These are phyloP conservation scores for Xylariaceae sp. DNA, from an alignment of 2,329 filamentous ascomycete genomes.

Conservation along the genomic window DNA sequence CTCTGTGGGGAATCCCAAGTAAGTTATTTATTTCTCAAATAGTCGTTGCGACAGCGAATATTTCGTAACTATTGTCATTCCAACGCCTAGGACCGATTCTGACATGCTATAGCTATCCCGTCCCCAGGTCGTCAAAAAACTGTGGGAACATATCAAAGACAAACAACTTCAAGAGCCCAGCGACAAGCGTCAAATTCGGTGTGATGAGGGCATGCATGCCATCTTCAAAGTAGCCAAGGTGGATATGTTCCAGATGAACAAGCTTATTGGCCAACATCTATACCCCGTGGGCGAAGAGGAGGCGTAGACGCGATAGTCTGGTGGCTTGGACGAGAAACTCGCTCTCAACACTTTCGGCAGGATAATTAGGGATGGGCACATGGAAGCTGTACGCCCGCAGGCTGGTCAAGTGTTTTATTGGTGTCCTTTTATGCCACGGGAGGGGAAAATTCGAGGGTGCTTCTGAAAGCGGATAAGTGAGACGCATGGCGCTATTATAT, in stretches of 20 bases:
- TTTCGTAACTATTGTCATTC: constrained; percentile 1
- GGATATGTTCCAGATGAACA: constrained; percentile 99
- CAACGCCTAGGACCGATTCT: not conserved
- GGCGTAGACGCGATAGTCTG: constrained; percentile 1
- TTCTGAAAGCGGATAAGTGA: not conserved
- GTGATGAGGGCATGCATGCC: constrained; percentile 85
- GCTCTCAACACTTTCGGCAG: no score
- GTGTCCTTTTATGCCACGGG: no score
- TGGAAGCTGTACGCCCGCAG: no score
- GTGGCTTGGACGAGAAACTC: no score
- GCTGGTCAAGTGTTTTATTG: no score
- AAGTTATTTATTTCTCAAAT: constrained; percentile 27
- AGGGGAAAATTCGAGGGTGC: no score
- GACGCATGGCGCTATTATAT: not conserved
- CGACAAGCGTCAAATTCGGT: constrained; percentile 89
- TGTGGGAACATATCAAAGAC: constrained; percentile 92
- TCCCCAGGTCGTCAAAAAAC: constrained; percentile 90
- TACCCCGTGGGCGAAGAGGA: constrained; percentile 73
- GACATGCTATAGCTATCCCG: constrained; percentile 67
- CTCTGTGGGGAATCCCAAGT: constrained; percentile 68
- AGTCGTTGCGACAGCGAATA: not conserved
- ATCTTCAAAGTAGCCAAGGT: constrained; percentile 89
- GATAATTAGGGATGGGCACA: no score
- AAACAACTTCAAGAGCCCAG: constrained; percentile 84
- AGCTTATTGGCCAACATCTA: constrained; percentile 83